These are phyloP conservation scores for Colletotrichum trifolii DNA, from an alignment of 2,329 filamentous ascomycete genomes.

Conservation along the genomic window DNA sequence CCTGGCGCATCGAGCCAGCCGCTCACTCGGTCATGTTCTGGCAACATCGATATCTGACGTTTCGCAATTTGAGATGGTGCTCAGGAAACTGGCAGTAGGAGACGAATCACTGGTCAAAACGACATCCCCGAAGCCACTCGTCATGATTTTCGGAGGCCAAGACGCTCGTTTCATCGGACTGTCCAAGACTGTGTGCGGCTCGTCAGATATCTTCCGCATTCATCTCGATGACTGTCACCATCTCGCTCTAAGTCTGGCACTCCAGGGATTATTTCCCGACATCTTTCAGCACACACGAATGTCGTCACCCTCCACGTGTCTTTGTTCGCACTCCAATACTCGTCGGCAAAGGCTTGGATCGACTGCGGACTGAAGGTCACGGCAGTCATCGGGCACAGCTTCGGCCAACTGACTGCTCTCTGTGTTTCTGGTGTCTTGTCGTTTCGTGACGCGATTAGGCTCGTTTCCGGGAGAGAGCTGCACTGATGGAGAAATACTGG, in stretches of 20 bases:
- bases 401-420: constrained; percentile 50
- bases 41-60: neutral
- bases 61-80: neutral
- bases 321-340: constrained; percentile 15
- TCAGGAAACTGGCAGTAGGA: neutral
- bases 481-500: constrained; percentile 46
- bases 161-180: constrained; percentile 22
- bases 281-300: constrained; percentile 44
- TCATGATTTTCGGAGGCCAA: constrained; percentile 54
- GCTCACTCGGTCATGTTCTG: neutral
- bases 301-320: constrained; percentile 48
- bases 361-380: constrained; percentile 11
- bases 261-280: constrained; percentile 45
- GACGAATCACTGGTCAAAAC: neutral
- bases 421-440: constrained; percentile 45
- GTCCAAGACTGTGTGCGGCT: constrained; percentile 22
- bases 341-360: constrained; percentile 10
- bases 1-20: constrained; percentile 6
- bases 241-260: constrained; percentile 40
- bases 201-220: constrained; percentile 39
- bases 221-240: constrained; percentile 50
- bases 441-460: constrained; percentile 42
- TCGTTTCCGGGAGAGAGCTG: constrained; percentile 46
- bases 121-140: constrained; percentile 34
- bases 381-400: constrained; percentile 45